Evolutionary conservation across 1,284 basidiomycete genomes (phyloP).

Genomic region (Phlebopus sp.): DNA sequence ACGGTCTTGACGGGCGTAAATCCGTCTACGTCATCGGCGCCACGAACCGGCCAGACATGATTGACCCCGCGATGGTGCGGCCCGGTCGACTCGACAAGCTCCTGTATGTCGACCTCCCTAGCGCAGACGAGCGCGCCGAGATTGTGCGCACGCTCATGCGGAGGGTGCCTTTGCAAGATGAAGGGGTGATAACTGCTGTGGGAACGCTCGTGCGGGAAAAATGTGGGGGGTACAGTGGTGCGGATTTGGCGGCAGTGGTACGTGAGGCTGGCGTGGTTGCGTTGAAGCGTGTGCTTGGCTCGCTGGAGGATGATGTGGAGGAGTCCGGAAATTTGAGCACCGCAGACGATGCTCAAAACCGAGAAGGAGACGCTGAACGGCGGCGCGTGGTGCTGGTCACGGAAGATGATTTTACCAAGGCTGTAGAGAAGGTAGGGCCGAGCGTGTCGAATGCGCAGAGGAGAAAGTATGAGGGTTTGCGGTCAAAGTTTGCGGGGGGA

Average conservation of each 20-base stretch:
- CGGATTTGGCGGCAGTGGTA: conserved; percentile 84
- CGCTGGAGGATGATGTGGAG: conserved; percentile 52
- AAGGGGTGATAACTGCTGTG: conserved; percentile 33
- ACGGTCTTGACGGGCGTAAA: conserved; percentile 89
- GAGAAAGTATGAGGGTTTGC: conserved; percentile 75
- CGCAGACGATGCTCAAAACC: too few species aligned
- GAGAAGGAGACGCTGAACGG: conserved; percentile 8
- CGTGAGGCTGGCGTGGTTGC: conserved; percentile 90
- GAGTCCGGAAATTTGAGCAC: conserved; percentile 28
- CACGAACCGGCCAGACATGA: conserved; percentile 98
- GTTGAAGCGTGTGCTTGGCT: conserved; percentile 68
- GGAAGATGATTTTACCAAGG: conserved; percentile 69
- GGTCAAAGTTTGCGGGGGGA: conserved; percentile 75
- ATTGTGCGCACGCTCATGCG: conserved; percentile 75
- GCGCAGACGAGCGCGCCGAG: conserved; percentile 75
- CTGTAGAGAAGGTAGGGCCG: conserved; percentile 82
- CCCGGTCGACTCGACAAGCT: conserved; percentile 96
- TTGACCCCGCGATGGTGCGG: conserved; percentile 97
- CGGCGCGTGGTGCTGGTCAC: conserved; percentile 44
- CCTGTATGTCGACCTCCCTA: conserved; percentile 92
- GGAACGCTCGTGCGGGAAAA: conserved; percentile 53
- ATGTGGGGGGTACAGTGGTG: conserved; percentile 88
- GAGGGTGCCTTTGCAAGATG: conserved; percentile 64
- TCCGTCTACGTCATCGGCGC: conserved; percentile 95
- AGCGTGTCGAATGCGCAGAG: conserved; percentile 84